Base-by-base conservation (phyloP, 805 yeast genomes). In the Ogataea saltuana region DNA sequence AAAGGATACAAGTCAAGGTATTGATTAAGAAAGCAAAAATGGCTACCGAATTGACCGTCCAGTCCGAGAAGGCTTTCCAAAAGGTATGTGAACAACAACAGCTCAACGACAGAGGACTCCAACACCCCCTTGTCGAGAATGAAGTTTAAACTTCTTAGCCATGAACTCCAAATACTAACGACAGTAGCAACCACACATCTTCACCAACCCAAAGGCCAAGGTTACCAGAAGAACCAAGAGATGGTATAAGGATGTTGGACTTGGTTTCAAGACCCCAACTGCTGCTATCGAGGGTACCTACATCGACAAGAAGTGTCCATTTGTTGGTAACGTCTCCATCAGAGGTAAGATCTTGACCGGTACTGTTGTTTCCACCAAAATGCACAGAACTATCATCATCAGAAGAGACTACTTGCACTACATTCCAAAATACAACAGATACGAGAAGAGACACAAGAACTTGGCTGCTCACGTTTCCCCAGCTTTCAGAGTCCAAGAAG, bases 401-500 rank as follows among this genome's bases (percentile, higher is more conserved):
- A 90, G 99, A 85, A 91, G 99, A 81, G 98, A 93, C 73, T 93
- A 93, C 95, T 88, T 93, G 74, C 99, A 93, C 82, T 93, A 88
- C 81, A 87, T 93, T 75, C 96, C 98, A 77, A 93, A 93, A 85
- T 93, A 93, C 83, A 93, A 91, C 96, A 90, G 99, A 87, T 93
- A 89, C 88, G 99, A 93, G 83, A 93, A 93, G 88, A 89, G 99
- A 83, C 99, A 93, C 88, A 93, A 93, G 93, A 93, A 93, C 85
- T 83, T 93, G 58, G 95, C 99, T 74, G 99, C 97, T 68, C 99
- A 93, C 81, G 88, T 93, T 69, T 91, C 98, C 61, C 99, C 99
- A 79, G 98, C 98, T 76, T 93, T 93, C 98, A 95, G 99, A 81
- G 97, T 91, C 66, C 78, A 78, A 74, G 98, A 90, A 74, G 99